Base-by-base conservation (phyloP, 2,329 filamentous ascomycete species). In the Eutypella sp. region DNA sequence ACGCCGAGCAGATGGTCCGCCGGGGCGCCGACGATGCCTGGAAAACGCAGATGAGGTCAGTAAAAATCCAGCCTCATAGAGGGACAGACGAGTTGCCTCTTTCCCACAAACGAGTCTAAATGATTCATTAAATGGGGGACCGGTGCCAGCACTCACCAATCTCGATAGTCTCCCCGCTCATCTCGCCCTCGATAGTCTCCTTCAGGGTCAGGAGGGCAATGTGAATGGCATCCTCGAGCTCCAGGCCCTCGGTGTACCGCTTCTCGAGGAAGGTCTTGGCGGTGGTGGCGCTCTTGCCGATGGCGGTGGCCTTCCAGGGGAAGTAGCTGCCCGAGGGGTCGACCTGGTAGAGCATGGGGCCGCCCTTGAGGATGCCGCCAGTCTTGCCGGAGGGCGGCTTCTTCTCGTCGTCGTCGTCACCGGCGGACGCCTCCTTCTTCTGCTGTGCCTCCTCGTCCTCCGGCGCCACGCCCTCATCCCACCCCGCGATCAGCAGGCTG, bases 201-300 rank as follows among this genome's bases (percentile, higher is more conserved):
- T 99, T 99, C 66, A 99, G 75, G 22, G 93, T 99, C 66, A 99
- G 75, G 45, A 99, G 79, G 49, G 93, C 93, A 74, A 99, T 99
- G 71, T 99, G 93, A 57, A 99, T 93, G 9, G 93, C 93, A 70
- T 99, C 93, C 72, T 99, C 93, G 53, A 99, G 76, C 78, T 99
- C 93, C 64, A 99, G 73, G 34, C 91, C 91, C 66, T 99, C 93
- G 4, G 91, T 96, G 73, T 97, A 99, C 71, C 93, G 80, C 84
- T 99, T 99, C 79, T 99, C 93, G 66, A 99, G 72, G 75, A 99
- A 99, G 0, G 93, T 99, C 82, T 99, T 99, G 46, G 93, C 93
- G 62, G 90, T 95, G 34, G 93, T 96, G 44, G 93, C 93, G 65
- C 91, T 95, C 82, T 99, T 99, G 63, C 93, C 93, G 63, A 99